phyloP scores from a whole-genome alignment of 495 filamentous ascomycete genomes.

The Penicillium nucicola region DNA sequence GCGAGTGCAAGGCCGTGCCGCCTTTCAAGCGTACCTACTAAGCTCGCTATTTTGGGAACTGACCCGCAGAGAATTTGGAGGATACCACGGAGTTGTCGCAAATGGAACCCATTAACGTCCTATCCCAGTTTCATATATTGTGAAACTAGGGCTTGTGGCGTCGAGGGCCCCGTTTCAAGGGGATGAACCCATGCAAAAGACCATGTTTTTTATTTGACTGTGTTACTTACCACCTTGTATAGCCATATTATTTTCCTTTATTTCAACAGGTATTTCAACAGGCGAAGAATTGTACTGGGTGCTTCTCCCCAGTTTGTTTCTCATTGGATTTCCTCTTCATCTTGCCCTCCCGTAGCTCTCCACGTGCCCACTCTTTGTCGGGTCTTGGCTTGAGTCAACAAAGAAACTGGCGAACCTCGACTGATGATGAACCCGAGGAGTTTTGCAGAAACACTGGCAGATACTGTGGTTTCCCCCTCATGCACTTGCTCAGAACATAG shows the following conservation, averaged over 20 bases:
- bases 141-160: slow-evolving; percentile 11
- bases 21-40: slow-evolving; percentile 87
- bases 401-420: too few relatives aligned
- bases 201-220: slow-evolving; percentile 34
- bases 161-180: slow-evolving; percentile 9
- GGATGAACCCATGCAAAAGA: slow-evolving; percentile 39
- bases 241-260: slow-evolving; percentile 41
- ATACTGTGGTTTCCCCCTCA: too few relatives aligned
- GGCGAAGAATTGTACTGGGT: slow-evolving; percentile 46
- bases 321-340: slow-evolving; percentile 32
- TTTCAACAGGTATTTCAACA: slow-evolving; percentile 34
- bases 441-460: too few relatives aligned
- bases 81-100: slow-evolving; percentile 24
- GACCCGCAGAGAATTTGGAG: slow-evolving; percentile 6
- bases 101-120: slow-evolving; percentile 7
- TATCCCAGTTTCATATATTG: slow-evolving; percentile 1
- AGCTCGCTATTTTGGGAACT: slow-evolving; percentile 5
- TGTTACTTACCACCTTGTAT: slow-evolving; percentile 46
- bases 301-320: slow-evolving; percentile 33
- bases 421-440: too few relatives aligned
- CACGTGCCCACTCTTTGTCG: background rate
- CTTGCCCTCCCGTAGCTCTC: slow-evolving; percentile 22
- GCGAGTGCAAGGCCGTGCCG: slow-evolving; percentile 83
- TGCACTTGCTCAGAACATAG: too few relatives aligned
- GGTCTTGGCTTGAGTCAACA: background rate